Evolutionary conservation across 2,329 filamentous ascomycete species (phyloP), one percentile per base, ranked within the genome.

Genomic region (Penicillium aurantiogriseum): DNA sequence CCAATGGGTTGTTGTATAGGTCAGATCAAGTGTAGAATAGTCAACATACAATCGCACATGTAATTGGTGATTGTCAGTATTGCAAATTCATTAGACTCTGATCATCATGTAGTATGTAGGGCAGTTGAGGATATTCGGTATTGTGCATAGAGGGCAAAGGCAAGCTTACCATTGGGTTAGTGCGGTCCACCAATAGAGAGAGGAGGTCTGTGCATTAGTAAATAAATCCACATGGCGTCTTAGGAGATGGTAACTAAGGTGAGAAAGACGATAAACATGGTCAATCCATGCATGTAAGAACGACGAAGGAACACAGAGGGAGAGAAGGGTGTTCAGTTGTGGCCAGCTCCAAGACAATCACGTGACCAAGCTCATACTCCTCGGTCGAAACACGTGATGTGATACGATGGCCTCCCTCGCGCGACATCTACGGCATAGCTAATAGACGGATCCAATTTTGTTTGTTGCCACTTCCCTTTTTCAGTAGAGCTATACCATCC

Each of bases 1-100:
- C 36, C 31, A 50, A 21, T 17, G 2, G 36, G 29, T 45, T n/a
- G 43, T 39, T 52, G 40, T 48, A 36, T 31, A 55, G 54, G 55
- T 77, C 76, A 77, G 76, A 72, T 77, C 76, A 77, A 77, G 76
- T 77, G 76, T 77, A 77, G 75, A 74, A 71, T 60, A 66, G 73
- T 77, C 76, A 72, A 76, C 76, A 77, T 59, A 54, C 75, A 76
- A 74, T 74, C 74, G 75, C 75, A 72, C 75, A 60, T 36, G 54
- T 47, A 49, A 50, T 60, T 59, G 74, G 74, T 74, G 74, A 73
- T 67, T 76, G 74, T 77, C 74, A 54, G 75, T 61, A 76, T 77
- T 77, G 76, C 75, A 77, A 77, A 77, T 72, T 77, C 76, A 74
- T 74, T 64, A 67, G 65, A 63, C 31, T 33, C 31, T 33, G 67